A percentile compares a stretch with the other conserved stretches of the same genome.
phyloP scores from a whole-genome alignment of 768 basidiomycete genomes.

The Kwoniella europaea region DNA sequence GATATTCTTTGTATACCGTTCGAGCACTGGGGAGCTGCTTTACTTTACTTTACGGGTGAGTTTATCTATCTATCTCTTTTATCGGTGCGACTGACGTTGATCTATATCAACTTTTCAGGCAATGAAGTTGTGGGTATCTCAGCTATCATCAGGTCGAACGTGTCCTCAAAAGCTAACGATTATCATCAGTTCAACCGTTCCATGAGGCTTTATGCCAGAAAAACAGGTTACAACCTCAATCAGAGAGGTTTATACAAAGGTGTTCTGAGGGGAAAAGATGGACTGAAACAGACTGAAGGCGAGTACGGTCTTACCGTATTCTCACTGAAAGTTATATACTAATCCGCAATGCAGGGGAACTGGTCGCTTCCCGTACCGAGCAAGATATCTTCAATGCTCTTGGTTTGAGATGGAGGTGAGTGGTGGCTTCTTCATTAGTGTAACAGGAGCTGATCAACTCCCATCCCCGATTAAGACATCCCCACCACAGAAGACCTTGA shows the following conservation, averaged over 20 bases:
- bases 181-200: constrained; percentile 79
- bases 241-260: constrained; percentile 79
- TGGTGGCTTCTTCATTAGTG: neutral
- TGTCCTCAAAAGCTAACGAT: neutral
- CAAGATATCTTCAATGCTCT: constrained; percentile 81
- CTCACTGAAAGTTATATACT: no score
- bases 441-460: no score
- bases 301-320: constrained; percentile 59
- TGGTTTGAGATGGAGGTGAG: constrained; percentile 58
- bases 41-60: constrained; percentile 87
- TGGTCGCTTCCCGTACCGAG: constrained; percentile 81
- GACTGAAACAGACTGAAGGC: constrained; percentile 66
- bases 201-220: constrained; percentile 80
- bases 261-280: constrained; percentile 72
- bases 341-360: constrained; percentile 60
- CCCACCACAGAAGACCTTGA: constrained; percentile 49
- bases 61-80: constrained; percentile 15
- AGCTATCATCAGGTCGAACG: neutral
- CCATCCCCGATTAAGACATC: constrained; percentile 25
- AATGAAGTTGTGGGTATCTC: constrained; percentile 77
- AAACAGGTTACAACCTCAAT: constrained; percentile 81
- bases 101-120: constrained; percentile 59
- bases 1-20: constrained; percentile 86
- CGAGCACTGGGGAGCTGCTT: constrained; percentile 75
- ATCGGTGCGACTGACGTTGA: neutral